phyloP scores from a whole-genome alignment of 371 early-diverging fungal genomes.

The Haplosporangium sp. region DNA sequence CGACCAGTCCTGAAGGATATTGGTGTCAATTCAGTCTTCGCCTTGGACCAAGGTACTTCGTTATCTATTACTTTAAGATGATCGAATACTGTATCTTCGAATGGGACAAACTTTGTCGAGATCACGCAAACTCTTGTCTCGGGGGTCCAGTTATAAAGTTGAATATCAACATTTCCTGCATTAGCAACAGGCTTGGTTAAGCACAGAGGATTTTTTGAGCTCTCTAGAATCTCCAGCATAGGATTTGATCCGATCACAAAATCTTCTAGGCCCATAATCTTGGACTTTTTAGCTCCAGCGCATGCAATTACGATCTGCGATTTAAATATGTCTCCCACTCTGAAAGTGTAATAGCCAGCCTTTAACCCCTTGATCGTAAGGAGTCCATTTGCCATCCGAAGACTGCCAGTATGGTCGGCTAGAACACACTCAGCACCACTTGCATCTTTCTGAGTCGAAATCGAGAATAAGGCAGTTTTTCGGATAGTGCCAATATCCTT shows the following conservation, averaged over 20 bases:
- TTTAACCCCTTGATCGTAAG: constrained; percentile 31
- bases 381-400: constrained; percentile 25
- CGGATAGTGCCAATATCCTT: constrained; percentile 27
- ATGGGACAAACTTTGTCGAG: constrained; percentile 33
- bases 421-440: not conserved
- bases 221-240: constrained; percentile 33
- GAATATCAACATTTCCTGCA: constrained; percentile 18
- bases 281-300: constrained; percentile 13
- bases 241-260: constrained; percentile 34
- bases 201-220: constrained; percentile 26
- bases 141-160: constrained; percentile 38
- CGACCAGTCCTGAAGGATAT: constrained; percentile 48
- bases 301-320: constrained; percentile 14
- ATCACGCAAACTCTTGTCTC: constrained; percentile 37
- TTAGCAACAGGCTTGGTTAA: constrained; percentile 7
- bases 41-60: constrained; percentile 26
- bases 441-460: not conserved
- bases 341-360: constrained; percentile 38
- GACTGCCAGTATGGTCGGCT: constrained; percentile 28
- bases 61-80: constrained; percentile 10
- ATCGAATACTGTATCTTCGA: constrained; percentile 1
- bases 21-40: constrained; percentile 17
- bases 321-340: constrained; percentile 11
- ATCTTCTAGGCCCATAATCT: constrained; percentile 26
- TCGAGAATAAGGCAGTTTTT: constrained; percentile 24